Base-by-base conservation (phyloP, 108 stramenopile genomes). In the Cyclostephanos invisitatus region DNA sequence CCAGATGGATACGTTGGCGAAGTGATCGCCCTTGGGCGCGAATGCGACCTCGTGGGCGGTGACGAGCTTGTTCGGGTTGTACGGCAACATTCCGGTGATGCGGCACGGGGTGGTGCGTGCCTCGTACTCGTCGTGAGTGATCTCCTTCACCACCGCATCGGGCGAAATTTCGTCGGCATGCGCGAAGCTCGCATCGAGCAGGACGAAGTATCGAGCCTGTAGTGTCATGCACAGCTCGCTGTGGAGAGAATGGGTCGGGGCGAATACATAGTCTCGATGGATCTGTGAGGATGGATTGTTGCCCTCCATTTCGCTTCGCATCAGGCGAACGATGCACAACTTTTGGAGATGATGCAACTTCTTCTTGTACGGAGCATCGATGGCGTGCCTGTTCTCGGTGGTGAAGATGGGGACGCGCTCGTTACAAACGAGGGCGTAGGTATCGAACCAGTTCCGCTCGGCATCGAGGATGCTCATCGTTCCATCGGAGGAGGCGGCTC, bases 381-480 rank as follows among this genome's bases (percentile, higher is more conserved):
- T 27, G 20, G 25, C 14, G 44, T 50, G 65, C 25, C 48, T 21
- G 12, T 59, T 48, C 14, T 48, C 67, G 14, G 11, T 5, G 2
- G 36, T 67, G 37, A 62, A 51, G 47, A 68, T 48, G 24, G 65
- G 62, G n/a, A 68, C 59, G 46, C 40, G 53, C 36, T 28, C 56
- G 47, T 79, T 79, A 36, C 72, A 73, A 17, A 79, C 62, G 57
- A 79, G 57, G 0, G 50, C 60, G 44, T 79, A 79, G 12, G 78
- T 73, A 50, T 79, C 78, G 46, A 35, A 20, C 60, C 72, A 79
- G 18, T 63, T 49, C 27, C 50, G 49, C 18, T 66, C 64, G 29
- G 17, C 22, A 35, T 53, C 49, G 11, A 12, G 12, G 63, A 42
- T 38, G 42, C 38, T 63, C 62, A 3, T 22, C 42, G 17, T 46